phyloP scores from a whole-genome alignment of 1,284 basidiomycete species.

The Ganoderma lucidum region DNA sequence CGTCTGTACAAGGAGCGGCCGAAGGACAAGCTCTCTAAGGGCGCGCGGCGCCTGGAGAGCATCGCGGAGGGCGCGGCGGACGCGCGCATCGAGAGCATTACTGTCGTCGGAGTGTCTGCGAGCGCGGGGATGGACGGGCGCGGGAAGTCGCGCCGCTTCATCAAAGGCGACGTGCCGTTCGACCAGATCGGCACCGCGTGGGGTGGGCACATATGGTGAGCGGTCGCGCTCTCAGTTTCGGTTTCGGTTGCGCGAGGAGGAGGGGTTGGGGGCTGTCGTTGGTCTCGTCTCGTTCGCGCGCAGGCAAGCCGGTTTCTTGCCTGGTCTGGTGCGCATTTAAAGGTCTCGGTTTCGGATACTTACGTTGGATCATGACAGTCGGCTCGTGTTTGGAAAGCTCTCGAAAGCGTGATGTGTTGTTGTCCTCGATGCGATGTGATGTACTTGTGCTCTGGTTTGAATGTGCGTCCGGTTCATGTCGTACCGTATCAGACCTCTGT shows the following conservation, averaged over 20 bases:
- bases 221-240: not conserved
- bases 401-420: not conserved
- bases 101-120: slow-evolving; percentile 34
- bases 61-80: slow-evolving; percentile 26
- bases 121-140: slow-evolving; percentile 31
- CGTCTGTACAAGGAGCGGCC: slow-evolving; percentile 26
- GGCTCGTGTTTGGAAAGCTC: slow-evolving; percentile 5
- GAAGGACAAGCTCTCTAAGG: slow-evolving; percentile 27
- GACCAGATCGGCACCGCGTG: slow-evolving; percentile 33
- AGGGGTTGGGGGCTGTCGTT: not conserved
- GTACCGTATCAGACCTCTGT: not conserved
- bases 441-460: not conserved
- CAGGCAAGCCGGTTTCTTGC: slow-evolving; percentile 25
- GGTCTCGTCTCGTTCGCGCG: not conserved
- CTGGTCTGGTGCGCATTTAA: slow-evolving; percentile 4
- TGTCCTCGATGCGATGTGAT: not conserved
- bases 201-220: slow-evolving; percentile 22
- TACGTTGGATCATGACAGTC: slow-evolving; percentile 2
- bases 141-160: slow-evolving; percentile 35
- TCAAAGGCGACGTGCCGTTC: slow-evolving; percentile 29
- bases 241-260: not conserved
- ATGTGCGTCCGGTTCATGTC: not conserved
- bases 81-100: slow-evolving; percentile 10
- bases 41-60: slow-evolving; percentile 27
- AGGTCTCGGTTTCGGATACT: slow-evolving; percentile 13